Base-by-base conservation (phyloP, 2,329 filamentous ascomycete genomes). In the Alternaria metachromatica region DNA sequence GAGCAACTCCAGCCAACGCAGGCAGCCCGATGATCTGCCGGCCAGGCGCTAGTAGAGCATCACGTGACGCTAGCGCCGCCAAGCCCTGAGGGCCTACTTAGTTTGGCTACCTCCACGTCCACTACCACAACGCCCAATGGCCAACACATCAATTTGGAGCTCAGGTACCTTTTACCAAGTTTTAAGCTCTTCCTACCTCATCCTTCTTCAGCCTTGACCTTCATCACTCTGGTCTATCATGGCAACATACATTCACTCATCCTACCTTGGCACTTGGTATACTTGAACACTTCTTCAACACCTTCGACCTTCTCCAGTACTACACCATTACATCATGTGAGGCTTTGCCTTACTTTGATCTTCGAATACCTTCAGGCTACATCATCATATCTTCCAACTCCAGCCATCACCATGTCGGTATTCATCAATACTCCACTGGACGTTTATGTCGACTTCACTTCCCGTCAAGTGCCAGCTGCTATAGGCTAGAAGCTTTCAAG, bases 211-310 rank as follows among this genome's bases (percentile, higher is more conserved):
- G 56, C 13, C 44, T 45, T 12, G 13, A 44, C 53, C 48, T 53
- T 45, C 18, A 57, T 23, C 20, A 57, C 56, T 57, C 59, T 18
- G 51, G 41, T 60, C 10, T 15, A 60, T 43, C 30, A 62, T 65
- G 63, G 44, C 49, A 51, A 45, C 53, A 53, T 33, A 56, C 60
- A 59, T 60, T 63, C 60, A 63, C 60, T 56, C 58, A 49, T 20
- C 11, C 18, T 25, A 41, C 23, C 59, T 62, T 59, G 63, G 58
- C 58, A 62, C 63, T 65, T 62, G 50, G 63, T 50, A 41, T 26
- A 18, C 20, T 58, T 51, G 45, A 58, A 21, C 37, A 53, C n/a
- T 41, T 37, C 49, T 58, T 20, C 50, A 23, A 28, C 6, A 43
- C 41, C 20, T 57, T 45, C 43, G 10, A 45, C 43, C 41, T 45